These are phyloP conservation scores for Yarrowia divulgata DNA, from an alignment of 805 yeast genomes.

Conservation along the genomic window DNA sequence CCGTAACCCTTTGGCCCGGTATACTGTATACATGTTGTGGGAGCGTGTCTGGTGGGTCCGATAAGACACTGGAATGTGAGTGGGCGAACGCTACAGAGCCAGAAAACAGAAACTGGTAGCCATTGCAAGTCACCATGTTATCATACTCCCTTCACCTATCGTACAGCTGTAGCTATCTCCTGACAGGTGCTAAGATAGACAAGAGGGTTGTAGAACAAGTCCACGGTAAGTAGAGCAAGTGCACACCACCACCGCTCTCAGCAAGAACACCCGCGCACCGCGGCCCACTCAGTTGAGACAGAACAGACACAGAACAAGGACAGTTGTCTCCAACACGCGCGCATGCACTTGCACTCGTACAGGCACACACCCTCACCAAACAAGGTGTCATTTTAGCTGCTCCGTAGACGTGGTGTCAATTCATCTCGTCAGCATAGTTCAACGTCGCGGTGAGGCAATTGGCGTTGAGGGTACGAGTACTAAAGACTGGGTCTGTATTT, in stretches of 20 bases:
- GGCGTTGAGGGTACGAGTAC: not conserved
- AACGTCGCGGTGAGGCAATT: conserved; percentile 1
- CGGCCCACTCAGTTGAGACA: no score
- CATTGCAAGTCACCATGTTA: no score
- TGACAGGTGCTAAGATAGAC: conserved; percentile 10
- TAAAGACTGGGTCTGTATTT: not conserved
- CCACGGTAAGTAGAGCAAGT: no score
- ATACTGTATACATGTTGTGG: no score
- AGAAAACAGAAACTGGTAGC: no score
- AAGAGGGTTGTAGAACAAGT: not conserved
- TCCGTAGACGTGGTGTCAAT: not conserved
- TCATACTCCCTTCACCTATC: not conserved
- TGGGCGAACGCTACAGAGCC: not conserved
- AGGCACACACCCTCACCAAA: not conserved
- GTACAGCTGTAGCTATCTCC: not conserved
- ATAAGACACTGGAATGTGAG: not conserved
- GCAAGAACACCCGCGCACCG: no score
- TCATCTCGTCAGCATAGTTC: conserved; percentile 2
- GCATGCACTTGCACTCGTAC: no score
- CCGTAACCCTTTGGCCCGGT: conserved; percentile 17
- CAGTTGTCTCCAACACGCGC: no score
- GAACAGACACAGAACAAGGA: no score
- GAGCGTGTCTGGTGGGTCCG: not conserved
- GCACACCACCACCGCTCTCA: no score
- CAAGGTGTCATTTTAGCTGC: conserved; percentile 12